A percentile compares a stretch with the other conserved stretches of the same genome.
phyloP scores from a whole-genome alignment of 2,329 filamentous ascomycete genomes.

The Dothidotthia symphoricarpi region DNA sequence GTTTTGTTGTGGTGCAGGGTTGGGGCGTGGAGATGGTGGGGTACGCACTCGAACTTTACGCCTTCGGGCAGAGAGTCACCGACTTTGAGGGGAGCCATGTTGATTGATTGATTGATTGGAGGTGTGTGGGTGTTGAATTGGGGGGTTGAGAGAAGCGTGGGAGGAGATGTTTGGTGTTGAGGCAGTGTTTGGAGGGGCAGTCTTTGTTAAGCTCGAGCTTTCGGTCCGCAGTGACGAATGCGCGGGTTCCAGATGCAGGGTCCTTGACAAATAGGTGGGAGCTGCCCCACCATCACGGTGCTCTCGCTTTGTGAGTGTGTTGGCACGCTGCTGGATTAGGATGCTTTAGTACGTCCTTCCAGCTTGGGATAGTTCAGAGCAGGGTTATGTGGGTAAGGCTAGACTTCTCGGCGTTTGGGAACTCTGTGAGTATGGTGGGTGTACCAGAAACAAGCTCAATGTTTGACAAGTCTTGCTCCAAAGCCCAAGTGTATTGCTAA shows the following conservation, averaged over 20 bases:
- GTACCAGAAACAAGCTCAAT: no score
- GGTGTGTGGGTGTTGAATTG: slow-evolving; percentile 1
- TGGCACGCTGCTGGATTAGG: no score
- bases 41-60: slow-evolving; percentile 69
- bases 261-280: background rate
- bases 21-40: background rate
- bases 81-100: slow-evolving; percentile 68
- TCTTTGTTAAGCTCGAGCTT: slow-evolving; percentile 9
- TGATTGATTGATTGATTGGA: slow-evolving; percentile 15
- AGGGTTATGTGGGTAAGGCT: no score
- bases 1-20: no score
- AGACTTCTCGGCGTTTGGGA: no score
- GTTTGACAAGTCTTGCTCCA: no score
- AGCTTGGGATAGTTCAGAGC: no score
- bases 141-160: background rate
- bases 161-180: slow-evolving; percentile 1
- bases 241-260: slow-evolving; percentile 7
- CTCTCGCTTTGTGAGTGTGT: no score
- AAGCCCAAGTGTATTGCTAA: no score
- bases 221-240: slow-evolving; percentile 2
- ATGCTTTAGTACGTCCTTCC: no score
- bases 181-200: slow-evolving; percentile 10
- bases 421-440: no score
- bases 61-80: slow-evolving; percentile 81
- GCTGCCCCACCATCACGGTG: background rate